Evolutionary conservation across 805 yeast genomes (phyloP), one percentile per base, ranked within the genome.

Genomic region (Sungouiozyma intestinalis): DNA sequence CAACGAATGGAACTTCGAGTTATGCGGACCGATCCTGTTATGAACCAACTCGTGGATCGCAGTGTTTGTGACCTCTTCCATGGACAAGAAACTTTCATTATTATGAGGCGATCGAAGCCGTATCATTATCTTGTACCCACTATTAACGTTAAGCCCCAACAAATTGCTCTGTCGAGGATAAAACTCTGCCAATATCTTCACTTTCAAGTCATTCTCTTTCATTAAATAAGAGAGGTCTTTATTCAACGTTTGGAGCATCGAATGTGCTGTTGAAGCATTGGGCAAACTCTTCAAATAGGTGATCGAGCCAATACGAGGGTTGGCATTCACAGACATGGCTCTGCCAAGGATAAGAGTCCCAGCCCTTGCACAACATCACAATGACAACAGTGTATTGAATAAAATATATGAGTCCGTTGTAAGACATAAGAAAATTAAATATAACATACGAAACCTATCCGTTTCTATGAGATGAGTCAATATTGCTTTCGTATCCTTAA

Each of bases 21-120:
- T 81, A 56, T 90, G 97, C 0, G 94, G 83, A 0, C 96, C 95
- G 53, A 66, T 66, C 16, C 69, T 57, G 57, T 86, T 88, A 58
- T 90, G 97, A 2, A 85, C 74, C 35, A 90, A 67, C 58, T 90
- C 97, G 60, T 90, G 97, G 4, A 90, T 65, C 77, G 87, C 74
- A 0, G 95, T 86, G 1, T 87, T 95, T 19, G 88, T 55, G 2
- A 88, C 63, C 40, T 77, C 78, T 3, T 77, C 70, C 60, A 79
- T 64, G 1, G 87, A 80, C 16, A 78, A 57, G 57, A 88, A 87
- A 43, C 55, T 52, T 27, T 52, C 51, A 19, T 68, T 69, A 50
- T 81, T 74, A 16, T 64, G 58, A 5, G 77, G 74, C 24, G 73
- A 71, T 43, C 97, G 67, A 31, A 90, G 64, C 44, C 97, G 60